Percentiles rank a stretch among this genome's conserved stretches.
phyloP scores from a whole-genome alignment of 2,329 filamentous ascomycete genomes.

The Ustilaginoidea virens region DNA sequence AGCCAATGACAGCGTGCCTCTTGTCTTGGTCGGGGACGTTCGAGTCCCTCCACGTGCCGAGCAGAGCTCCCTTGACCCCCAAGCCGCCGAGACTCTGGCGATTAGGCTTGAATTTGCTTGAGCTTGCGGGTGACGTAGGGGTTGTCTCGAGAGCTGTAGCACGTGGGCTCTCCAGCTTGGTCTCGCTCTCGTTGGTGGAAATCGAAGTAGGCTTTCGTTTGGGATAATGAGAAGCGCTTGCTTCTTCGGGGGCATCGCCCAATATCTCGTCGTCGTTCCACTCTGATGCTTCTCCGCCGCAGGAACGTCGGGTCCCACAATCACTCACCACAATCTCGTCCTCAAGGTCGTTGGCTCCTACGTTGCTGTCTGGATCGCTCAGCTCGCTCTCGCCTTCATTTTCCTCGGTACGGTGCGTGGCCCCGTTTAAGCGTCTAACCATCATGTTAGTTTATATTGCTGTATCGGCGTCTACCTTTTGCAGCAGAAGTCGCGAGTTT shows the following conservation, averaged over 20 bases:
- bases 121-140: constrained; percentile 5
- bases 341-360: constrained; percentile 24
- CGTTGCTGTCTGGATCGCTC: constrained; percentile 22
- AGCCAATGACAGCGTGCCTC: constrained; percentile 45
- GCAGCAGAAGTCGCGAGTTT: background rate
- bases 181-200: constrained; percentile 33
- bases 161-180: constrained; percentile 23
- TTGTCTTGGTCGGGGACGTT: constrained; percentile 28
- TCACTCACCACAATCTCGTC: constrained; percentile 39
- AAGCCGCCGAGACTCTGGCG: constrained; percentile 12
- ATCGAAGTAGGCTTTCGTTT: constrained; percentile 41
- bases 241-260: constrained; percentile 24
- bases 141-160: constrained; percentile 16
- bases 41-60: constrained; percentile 48
- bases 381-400: constrained; percentile 27
- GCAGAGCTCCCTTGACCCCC: constrained; percentile 29
- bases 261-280: constrained; percentile 27
- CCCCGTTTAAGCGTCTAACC: constrained; percentile 14
- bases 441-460: constrained; percentile 10
- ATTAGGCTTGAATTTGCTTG: constrained; percentile 13
- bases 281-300: constrained; percentile 10
- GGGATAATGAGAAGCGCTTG: constrained; percentile 24
- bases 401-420: constrained; percentile 18
- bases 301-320: constrained; percentile 19
- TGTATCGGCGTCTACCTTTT: background rate